Evolutionary conservation across 306 rosid genomes (phyloP), one percentile per base, ranked within the genome.

Genomic region (Biancaea sappan): DNA sequence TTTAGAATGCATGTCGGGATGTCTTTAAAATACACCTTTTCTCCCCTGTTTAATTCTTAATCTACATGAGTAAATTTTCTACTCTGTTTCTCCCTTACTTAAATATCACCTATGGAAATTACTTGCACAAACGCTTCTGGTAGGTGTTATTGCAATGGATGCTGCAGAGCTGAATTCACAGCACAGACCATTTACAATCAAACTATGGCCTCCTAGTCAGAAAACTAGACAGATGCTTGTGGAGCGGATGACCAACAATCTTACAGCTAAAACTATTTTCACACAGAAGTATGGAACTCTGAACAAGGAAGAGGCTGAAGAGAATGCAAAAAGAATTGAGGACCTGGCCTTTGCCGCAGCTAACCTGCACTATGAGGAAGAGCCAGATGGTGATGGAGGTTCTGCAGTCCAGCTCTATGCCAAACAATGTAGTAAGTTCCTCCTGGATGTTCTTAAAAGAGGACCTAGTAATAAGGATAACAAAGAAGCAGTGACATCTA

Each of bases 321-420:
- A 86, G 84, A 90, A 87, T 84, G 97, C 99, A 6, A 84, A 82
- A 74, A 78, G 73, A 66, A 92, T 92, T 71, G 99, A 95, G 67
- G 92, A 90, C 40, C 68, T 46, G 31, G 97, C 99, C 80, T 95
- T 92, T 85, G 72, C 67, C 51, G 58, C 92, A 8, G 98, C 99
- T 61, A 84, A 85, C 52, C 71, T 77, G 47, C 81, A 92, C 48
- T 89, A 88, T 28, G 93, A 88, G 80, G 74, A 83, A 10, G 96
- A 88, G 82, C 98, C 97, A 5, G 98, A 92, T 77, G 98, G 99
- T 54, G 99, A 95, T 78, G 99, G 99, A 70, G 89, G 97, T 71
- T 88, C 97, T 58, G 98, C 99, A 3, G 98, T 95, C 71, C 99
- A 95, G 89, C 91, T 87, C 35, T 95, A 95, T 87, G 99, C 99